A percentile compares a stretch with the other conserved stretches of the same genome.
Conservation (phyloP, 768 basidiomycete genomes). For the Tulasnella sp. region DNA sequence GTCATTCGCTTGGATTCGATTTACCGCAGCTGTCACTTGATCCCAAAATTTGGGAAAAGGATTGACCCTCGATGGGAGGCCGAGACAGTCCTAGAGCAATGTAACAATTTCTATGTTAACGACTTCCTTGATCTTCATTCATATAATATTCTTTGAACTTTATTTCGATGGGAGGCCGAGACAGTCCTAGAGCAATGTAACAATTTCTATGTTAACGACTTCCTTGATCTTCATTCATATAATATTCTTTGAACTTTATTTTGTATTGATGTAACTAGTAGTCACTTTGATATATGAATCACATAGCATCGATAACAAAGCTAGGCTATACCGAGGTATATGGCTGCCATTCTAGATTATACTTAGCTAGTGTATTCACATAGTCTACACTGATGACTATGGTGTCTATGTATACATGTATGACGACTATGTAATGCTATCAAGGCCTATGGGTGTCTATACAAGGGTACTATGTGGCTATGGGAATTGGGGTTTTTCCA, state of each 20-base stretch:
- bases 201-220: not conserved
- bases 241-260: not conserved
- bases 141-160: not conserved
- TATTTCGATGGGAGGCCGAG: not conserved
- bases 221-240: not conserved
- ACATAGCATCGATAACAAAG: no score
- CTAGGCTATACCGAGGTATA: no score
- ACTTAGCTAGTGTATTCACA: no score
- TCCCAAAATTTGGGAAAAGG: not conserved
- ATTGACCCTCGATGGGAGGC: not conserved
- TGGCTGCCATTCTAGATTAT: no score
- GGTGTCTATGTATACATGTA: no score
- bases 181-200: not conserved
- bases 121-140: not conserved
- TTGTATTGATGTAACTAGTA: no score
- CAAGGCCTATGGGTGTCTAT: no score
- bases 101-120: not conserved
- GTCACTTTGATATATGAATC: no score
- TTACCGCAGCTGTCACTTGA: not conserved
- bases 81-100: not conserved
- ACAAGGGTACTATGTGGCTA: no score
- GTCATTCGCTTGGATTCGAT: not conserved
- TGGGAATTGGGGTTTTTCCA: no score
- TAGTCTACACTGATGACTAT: no score
- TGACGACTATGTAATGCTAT: no score